A percentile compares a stretch with the other conserved stretches of the same genome.
These are phyloP conservation scores for Mychonastes homosphaera DNA, from an alignment of 139 green algal species.

Conservation along the genomic window DNA sequence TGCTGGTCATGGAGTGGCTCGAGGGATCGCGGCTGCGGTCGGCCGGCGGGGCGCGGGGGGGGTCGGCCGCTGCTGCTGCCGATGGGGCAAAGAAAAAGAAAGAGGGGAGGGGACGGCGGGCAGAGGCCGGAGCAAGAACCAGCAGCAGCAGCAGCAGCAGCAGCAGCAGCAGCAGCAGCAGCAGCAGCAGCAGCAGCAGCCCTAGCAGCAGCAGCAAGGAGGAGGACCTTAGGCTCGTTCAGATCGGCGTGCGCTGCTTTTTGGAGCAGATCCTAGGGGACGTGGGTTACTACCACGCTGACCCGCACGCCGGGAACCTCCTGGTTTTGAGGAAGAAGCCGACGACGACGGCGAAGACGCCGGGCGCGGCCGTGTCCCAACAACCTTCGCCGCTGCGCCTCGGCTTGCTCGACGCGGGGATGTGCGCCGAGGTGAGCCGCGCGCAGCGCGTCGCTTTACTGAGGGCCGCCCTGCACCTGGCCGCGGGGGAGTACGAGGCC, in stretches of 20 bases:
- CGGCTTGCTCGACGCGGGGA: constrained; percentile 78
- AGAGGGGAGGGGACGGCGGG: background rate
- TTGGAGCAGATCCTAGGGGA: constrained; percentile 73
- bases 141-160: background rate
- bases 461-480: too few relatives aligned
- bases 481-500: too few relatives aligned
- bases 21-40: constrained; percentile 1
- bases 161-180: background rate
- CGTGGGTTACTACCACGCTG: constrained; percentile 42
- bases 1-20: background rate
- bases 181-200: background rate
- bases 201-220: background rate
- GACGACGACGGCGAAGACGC: too few relatives aligned
- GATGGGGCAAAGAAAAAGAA: constrained; percentile 2
- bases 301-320: constrained; percentile 71
- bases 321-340: too few relatives aligned
- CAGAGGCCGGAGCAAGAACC: background rate
- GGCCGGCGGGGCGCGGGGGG: background rate
- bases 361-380: too few relatives aligned
- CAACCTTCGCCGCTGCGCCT: too few relatives aligned
- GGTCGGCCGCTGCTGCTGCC: constrained; percentile 1
- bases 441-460: too few relatives aligned
- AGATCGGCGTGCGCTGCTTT: constrained; percentile 55
- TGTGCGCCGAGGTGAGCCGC: constrained; percentile 72
- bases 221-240: constrained; percentile 76